Percentiles rank a stretch among this genome's conserved stretches.
Evolutionary conservation across 2,329 filamentous ascomycete genomes (phyloP).

Genomic region (Phialophora verrucosa): DNA sequence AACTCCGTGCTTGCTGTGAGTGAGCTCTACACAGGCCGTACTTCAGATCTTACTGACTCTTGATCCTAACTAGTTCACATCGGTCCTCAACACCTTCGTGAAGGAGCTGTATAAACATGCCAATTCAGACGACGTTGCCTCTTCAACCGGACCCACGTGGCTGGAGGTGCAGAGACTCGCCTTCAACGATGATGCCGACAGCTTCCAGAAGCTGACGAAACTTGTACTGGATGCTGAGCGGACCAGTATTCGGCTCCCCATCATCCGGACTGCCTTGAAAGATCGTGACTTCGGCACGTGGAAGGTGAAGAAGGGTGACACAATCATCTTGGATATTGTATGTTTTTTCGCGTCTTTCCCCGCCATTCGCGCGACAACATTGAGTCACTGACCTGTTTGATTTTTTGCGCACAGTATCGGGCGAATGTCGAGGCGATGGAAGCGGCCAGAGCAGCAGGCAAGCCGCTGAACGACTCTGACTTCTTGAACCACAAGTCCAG

Average conservation of each 20-base stretch:
- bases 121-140: not conserved
- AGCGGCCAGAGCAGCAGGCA: not conserved
- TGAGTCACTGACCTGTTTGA: not conserved
- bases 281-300: not conserved
- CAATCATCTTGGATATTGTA: not conserved
- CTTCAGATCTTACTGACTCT: not conserved
- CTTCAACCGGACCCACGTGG: not conserved
- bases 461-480: not conserved
- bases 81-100: not conserved
- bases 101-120: conserved; percentile 3
- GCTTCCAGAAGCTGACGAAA: conserved; percentile 3
- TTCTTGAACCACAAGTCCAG: not conserved
- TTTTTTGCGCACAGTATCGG: not conserved
- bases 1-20: conserved; percentile 7
- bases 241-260: not conserved
- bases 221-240: not conserved
- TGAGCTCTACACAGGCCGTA: not conserved
- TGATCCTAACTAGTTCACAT: not conserved
- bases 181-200: not conserved
- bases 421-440: not conserved
- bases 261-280: not conserved
- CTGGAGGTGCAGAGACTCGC: not conserved
- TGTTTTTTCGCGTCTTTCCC: not conserved
- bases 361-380: not conserved
- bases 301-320: not conserved